Percentiles rank a stretch among this genome's conserved stretches.
Evolutionary conservation across 1,139 yeast species (phyloP).

Genomic region (Nakaseomyces uthaithaninus): DNA sequence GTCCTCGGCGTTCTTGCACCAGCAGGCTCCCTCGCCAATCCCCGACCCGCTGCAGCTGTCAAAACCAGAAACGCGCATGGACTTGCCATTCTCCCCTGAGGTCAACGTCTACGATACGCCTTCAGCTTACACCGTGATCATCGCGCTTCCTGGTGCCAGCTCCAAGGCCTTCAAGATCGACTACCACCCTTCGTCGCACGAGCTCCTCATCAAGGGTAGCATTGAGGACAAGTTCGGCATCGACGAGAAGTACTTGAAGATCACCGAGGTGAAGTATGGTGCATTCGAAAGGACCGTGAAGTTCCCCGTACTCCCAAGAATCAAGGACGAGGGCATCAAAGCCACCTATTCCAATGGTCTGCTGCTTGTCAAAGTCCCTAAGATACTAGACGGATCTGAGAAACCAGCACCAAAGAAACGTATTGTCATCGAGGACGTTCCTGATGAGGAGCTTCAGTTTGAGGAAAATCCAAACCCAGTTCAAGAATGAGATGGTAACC

Average conservation of each 20-base stretch:
- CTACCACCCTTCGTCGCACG: slow-evolving; percentile 47
- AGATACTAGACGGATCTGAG: slow-evolving; percentile 29
- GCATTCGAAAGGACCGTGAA: slow-evolving; percentile 47
- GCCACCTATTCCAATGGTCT: slow-evolving; percentile 46
- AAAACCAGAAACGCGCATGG: slow-evolving; percentile 38
- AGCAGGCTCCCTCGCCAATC: slow-evolving; percentile 32
- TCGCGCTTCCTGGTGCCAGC: slow-evolving; percentile 49
- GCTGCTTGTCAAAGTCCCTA: slow-evolving; percentile 45
- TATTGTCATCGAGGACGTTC: slow-evolving; percentile 36
- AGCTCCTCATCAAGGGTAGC: slow-evolving; percentile 41
- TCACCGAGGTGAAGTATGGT: slow-evolving; percentile 43
- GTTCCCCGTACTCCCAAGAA: slow-evolving; percentile 44
- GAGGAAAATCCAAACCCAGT: slow-evolving; percentile 30
- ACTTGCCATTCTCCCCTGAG: slow-evolving; percentile 46
- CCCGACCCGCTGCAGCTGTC: slow-evolving; percentile 40
- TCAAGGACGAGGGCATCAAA: slow-evolving; percentile 44
- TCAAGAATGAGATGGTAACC: slow-evolving; percentile 3
- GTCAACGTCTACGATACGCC: slow-evolving; percentile 45
- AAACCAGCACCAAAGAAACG: slow-evolving; percentile 35
- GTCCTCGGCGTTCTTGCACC: slow-evolving; percentile 24
- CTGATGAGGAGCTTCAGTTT: slow-evolving; percentile 36
- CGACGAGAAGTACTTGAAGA: slow-evolving; percentile 32
- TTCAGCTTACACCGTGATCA: slow-evolving; percentile 37
- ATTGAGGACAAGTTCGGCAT: slow-evolving; percentile 36
- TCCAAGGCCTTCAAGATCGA: slow-evolving; percentile 45